Percentiles rank a stretch among this genome's conserved stretches.
These are phyloP conservation scores for Sonneratia alba DNA, from an alignment of 345 rosid genomes.

Conservation along the genomic window DNA sequence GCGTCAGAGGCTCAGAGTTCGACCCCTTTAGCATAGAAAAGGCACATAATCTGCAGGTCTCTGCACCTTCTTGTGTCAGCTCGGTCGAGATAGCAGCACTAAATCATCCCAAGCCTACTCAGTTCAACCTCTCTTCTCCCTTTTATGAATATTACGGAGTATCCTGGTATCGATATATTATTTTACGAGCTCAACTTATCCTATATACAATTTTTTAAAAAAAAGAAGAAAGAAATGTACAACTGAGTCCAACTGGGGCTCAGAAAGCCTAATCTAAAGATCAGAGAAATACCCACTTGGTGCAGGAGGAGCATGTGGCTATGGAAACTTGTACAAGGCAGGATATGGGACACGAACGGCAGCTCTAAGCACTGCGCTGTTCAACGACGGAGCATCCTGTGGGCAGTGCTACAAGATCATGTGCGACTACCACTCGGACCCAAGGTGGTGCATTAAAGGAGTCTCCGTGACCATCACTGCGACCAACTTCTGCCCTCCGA, in stretches of 20 bases:
- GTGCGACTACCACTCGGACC: slow-evolving; percentile 49
- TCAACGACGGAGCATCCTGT: slow-evolving; percentile 63
- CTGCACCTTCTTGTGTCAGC: too few relatives aligned
- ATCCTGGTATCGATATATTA: too few relatives aligned
- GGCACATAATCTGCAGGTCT: too few relatives aligned
- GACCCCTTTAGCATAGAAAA: too few relatives aligned
- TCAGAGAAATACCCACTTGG: not conserved
- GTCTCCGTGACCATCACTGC: slow-evolving; percentile 53
- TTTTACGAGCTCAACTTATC: too few relatives aligned
- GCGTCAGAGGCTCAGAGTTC: too few relatives aligned
- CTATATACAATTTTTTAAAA: not conserved
- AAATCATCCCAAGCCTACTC: too few relatives aligned
- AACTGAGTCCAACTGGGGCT: not conserved
- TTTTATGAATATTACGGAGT: too few relatives aligned
- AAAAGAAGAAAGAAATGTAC: not conserved
- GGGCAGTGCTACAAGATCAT: slow-evolving; percentile 61
- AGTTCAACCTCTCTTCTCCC: too few relatives aligned
- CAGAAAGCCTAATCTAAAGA: not conserved
- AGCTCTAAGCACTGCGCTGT: slow-evolving; percentile 67
- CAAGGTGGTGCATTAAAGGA: slow-evolving; percentile 58
- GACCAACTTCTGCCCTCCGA: slow-evolving; percentile 77
- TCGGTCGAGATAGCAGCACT: too few relatives aligned
- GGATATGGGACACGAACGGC: slow-evolving; percentile 70
- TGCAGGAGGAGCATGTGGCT: slow-evolving; percentile 81
- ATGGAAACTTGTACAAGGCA: slow-evolving; percentile 51